These are phyloP conservation scores for Penicillium sp. DNA, from an alignment of 2,329 filamentous ascomycete genomes.

Conservation along the genomic window DNA sequence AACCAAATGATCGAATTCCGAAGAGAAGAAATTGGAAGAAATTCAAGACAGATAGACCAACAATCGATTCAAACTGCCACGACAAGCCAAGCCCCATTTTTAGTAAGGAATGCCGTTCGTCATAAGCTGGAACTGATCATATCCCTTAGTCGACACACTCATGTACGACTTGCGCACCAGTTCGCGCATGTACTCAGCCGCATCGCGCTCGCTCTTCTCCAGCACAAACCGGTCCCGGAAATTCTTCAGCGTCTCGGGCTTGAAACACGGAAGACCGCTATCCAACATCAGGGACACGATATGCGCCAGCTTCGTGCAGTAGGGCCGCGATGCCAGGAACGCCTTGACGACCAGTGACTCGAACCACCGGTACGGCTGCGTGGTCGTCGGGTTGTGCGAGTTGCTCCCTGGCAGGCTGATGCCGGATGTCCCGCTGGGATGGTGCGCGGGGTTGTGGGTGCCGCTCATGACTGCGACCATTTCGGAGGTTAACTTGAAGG, in stretches of 20 bases:
- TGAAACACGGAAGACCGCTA: constrained; percentile 94
- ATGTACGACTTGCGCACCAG: constrained; percentile 87
- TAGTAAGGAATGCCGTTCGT: constrained; percentile 97
- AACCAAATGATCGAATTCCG: not conserved
- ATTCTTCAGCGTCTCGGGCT: constrained; percentile 89
- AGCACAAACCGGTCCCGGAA: constrained; percentile 91
- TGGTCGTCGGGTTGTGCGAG: constrained; percentile 58
- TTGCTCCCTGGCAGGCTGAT: constrained; percentile 35
- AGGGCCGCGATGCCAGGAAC: constrained; percentile 83
- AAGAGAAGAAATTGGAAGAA: not conserved
- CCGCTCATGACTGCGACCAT: constrained; percentile 99
- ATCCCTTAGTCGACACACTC: constrained; percentile 89
- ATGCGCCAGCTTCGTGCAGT: constrained; percentile 85
- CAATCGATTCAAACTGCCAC: not conserved
- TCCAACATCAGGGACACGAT: constrained; percentile 95
- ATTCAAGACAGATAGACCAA: not conserved
- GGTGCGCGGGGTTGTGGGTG: constrained; percentile 44
- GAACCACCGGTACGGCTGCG: constrained; percentile 92
- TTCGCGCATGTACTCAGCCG: constrained; percentile 89
- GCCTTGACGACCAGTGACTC: constrained; percentile 95
- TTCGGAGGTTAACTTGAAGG: constrained; percentile 95
- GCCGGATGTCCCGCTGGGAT: constrained; percentile 28
- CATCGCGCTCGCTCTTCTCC: constrained; percentile 87
- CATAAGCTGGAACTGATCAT: constrained; percentile 96
- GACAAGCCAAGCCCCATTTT: constrained; percentile 32